phyloP scores from a whole-genome alignment of 495 filamentous ascomycete genomes.

The Neurospora sp. region DNA sequence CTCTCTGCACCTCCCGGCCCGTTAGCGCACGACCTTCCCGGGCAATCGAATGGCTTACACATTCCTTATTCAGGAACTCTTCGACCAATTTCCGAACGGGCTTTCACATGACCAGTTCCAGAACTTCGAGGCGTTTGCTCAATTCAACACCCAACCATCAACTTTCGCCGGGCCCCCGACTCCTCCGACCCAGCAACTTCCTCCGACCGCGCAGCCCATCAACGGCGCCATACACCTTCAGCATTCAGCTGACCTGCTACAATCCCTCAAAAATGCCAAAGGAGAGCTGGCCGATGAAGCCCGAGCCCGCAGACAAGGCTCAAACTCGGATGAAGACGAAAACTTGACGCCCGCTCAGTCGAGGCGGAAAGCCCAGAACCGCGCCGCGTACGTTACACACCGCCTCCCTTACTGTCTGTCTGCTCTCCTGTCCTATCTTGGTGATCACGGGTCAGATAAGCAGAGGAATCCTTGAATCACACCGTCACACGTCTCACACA shows the following conservation, averaged over 20 bases:
- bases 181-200: constrained; percentile 25
- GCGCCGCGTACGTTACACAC: constrained; percentile 71
- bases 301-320: constrained; percentile 35
- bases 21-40: not conserved
- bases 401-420: constrained; percentile 3
- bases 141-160: constrained; percentile 26
- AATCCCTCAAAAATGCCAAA: constrained; percentile 22
- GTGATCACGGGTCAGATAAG: not conserved
- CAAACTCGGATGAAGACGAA: constrained; percentile 46
- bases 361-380: constrained; percentile 88
- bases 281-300: constrained; percentile 19
- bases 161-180: constrained; percentile 34
- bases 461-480: not conserved
- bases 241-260: constrained; percentile 21
- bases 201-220: constrained; percentile 12
- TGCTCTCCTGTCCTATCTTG: not conserved
- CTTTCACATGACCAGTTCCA: constrained; percentile 34
- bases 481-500: not conserved
- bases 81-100: constrained; percentile 31
- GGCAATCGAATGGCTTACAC: constrained; percentile 25
- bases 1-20: not conserved
- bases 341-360: constrained; percentile 67
- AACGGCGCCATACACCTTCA: constrained; percentile 18
- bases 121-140: constrained; percentile 34
- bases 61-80: constrained; percentile 36